Percentiles rank a stretch among this genome's conserved stretches.
Evolutionary conservation across 2,329 filamentous ascomycete species (phyloP).

Genomic region (Sporothrix mexicana): DNA sequence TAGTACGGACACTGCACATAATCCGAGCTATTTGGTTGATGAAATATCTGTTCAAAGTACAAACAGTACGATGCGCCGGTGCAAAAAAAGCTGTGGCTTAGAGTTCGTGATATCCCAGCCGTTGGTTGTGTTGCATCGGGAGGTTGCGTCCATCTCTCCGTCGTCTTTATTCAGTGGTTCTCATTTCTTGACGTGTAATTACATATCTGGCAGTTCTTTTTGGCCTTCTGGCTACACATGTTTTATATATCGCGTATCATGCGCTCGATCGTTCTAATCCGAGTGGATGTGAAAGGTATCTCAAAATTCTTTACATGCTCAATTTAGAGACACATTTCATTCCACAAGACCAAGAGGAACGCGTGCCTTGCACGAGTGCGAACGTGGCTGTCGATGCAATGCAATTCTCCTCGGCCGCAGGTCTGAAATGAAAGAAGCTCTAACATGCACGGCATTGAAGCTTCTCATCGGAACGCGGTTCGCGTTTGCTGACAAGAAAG

Average conservation of each 20-base stretch:
- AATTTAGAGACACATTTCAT: neutral
- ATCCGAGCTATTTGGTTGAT: too few species aligned
- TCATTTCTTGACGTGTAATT: neutral
- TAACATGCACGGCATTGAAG: neutral
- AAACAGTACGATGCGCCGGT: neutral
- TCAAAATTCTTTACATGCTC: neutral
- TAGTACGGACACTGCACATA: neutral
- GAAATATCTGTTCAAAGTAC: neutral
- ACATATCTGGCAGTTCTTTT: neutral
- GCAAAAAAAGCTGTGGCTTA: neutral
- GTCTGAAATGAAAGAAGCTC: neutral
- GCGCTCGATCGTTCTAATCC: too few species aligned
- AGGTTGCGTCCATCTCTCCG: neutral
- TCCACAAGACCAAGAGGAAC: neutral
- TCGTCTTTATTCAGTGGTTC: neutral
- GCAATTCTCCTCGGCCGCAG: neutral
- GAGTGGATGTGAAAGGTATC: neutral
- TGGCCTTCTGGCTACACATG: neutral
- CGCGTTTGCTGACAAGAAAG: neutral
- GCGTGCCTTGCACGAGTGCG: constrained; percentile 12
- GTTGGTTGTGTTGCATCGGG: neutral
- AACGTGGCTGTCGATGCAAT: constrained; percentile 7
- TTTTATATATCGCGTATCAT: neutral
- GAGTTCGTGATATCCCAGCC: constrained; percentile 10
- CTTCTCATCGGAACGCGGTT: neutral